phyloP scores from a whole-genome alignment of 306 rosid species.

The Acacia acuminata region DNA sequence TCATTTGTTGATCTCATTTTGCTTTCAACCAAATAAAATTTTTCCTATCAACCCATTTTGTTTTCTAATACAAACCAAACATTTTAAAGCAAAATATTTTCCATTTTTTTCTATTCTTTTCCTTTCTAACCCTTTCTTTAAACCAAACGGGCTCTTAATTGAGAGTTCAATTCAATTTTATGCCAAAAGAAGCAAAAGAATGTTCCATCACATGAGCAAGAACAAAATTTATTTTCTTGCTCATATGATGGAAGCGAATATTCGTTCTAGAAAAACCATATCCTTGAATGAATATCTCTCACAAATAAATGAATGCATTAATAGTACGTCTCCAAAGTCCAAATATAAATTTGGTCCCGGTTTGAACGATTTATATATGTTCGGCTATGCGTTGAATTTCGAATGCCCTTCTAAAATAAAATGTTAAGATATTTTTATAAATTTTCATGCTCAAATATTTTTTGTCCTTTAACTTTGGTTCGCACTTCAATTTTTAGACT shows the following conservation, averaged over 20 bases:
- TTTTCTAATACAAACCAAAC: no score
- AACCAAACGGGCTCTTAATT: no score
- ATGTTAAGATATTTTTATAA: not conserved
- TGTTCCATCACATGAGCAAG: not conserved
- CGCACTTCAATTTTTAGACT: not conserved
- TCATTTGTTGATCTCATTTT: no score
- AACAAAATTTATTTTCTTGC: not conserved
- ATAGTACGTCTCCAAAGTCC: not conserved
- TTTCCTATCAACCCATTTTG: no score
- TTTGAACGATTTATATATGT: not conserved
- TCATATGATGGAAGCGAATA: not conserved
- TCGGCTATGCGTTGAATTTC: not conserved
- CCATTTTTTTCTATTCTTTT: no score
- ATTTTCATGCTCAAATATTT: not conserved
- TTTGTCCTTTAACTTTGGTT: not conserved
- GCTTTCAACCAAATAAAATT: no score
- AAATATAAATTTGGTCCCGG: not conserved
- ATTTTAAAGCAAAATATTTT: no score
- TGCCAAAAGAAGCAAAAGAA: not conserved
- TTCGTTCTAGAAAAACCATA: not conserved
- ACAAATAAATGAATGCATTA: not conserved
- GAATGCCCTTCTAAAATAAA: not conserved
- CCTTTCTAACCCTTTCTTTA: no score
- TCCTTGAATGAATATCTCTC: not conserved
- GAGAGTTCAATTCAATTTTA: no score